Percentiles rank a stretch among this genome's conserved stretches.
These are phyloP conservation scores for Filobasidium floriforme DNA, from an alignment of 768 basidiomycete genomes.

Conservation along the genomic window DNA sequence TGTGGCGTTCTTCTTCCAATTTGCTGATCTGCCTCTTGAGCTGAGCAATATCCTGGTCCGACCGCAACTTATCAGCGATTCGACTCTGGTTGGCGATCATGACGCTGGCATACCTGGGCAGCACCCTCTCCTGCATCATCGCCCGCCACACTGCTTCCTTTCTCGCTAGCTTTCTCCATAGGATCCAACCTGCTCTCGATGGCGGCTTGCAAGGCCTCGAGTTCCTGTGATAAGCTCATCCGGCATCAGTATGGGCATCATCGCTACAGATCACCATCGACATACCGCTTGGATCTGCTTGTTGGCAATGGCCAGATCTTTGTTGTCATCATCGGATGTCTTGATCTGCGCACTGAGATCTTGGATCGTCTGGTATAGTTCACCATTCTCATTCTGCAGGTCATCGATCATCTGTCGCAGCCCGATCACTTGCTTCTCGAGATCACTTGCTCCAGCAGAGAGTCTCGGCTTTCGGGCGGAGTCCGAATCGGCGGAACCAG, in stretches of 20 bases:
- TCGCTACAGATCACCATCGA: not conserved
- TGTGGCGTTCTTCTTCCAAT: conserved; percentile 13
- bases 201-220: conserved; percentile 12
- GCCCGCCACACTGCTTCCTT: not conserved
- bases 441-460: conserved; percentile 29
- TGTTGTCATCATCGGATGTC: conserved; percentile 14
- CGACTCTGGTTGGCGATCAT: too few species aligned
- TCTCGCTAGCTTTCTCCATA: conserved; percentile 4
- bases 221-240: not conserved
- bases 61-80: not conserved
- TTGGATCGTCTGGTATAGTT: conserved; percentile 58
- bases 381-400: conserved; percentile 70
- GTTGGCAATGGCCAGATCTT: conserved; percentile 1
- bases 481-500: not conserved
- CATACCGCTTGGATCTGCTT: conserved; percentile 4
- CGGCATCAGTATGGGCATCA: not conserved
- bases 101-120: not conserved
- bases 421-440: conserved; percentile 36
- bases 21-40: not conserved
- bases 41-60: not conserved
- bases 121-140: conserved; percentile 4
- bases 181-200: conserved; percentile 13
- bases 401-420: conserved; percentile 71
- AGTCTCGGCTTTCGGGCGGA: conserved; percentile 23
- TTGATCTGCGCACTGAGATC: conserved; percentile 63